A percentile compares a stretch with the other conserved stretches of the same genome.
phyloP scores from a whole-genome alignment of 495 filamentous ascomycete species.

The Penicillium simplicissimum region DNA sequence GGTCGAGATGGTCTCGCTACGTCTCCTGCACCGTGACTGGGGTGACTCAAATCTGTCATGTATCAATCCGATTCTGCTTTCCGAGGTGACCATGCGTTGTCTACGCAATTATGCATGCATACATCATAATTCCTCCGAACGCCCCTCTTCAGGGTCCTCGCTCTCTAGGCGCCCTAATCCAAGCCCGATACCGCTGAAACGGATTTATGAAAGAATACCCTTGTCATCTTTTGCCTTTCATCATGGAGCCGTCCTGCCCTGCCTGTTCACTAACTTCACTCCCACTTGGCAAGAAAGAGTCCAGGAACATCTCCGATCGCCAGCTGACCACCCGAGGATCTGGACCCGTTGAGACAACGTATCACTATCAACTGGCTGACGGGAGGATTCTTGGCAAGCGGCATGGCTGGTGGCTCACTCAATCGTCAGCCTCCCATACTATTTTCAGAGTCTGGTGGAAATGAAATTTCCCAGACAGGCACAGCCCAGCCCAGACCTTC shows the following conservation, averaged over 20 bases:
- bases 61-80: background rate
- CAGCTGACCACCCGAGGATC: background rate
- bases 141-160: background rate
- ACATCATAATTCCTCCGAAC: conserved; percentile 2
- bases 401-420: background rate
- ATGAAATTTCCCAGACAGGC: background rate
- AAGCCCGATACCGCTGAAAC: background rate
- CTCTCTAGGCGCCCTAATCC: background rate
- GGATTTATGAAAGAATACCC: background rate
- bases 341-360: background rate
- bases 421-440: background rate
- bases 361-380: background rate
- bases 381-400: background rate
- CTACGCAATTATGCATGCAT: background rate
- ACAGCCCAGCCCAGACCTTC: background rate
- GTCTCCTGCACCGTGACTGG: too few relatives aligned
- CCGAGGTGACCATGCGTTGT: background rate
- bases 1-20: background rate
- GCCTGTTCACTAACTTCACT: background rate
- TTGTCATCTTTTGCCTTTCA: background rate
- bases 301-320: background rate
- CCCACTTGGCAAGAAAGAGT: background rate
- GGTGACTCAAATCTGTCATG: background rate
- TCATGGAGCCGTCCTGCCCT: background rate
- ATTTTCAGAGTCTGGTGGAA: conserved; percentile 1